Evolutionary conservation across 345 rosid species (phyloP), one percentile per base, ranked within the genome.

Genomic region (Clausena lansium): DNA sequence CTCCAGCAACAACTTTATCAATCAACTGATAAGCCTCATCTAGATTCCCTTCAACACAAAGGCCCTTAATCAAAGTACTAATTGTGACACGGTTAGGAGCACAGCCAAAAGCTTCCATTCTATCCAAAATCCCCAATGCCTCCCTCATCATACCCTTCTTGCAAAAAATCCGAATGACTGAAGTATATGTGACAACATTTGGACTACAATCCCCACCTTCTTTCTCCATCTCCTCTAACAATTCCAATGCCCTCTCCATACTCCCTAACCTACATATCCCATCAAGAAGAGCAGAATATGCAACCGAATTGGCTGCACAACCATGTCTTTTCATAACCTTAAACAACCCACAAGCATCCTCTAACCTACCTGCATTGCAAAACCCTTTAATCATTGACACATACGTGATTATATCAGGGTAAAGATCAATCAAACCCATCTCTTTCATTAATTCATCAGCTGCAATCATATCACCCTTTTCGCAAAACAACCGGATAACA

Each of bases 181-280:
- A 81, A 22, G 96, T 93, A 73, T 91, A 92, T 2, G 97, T 89
- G 71, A 92, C 84, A 35, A 83, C 84, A 85, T 90, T 92, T 3
- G 98, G 94, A 78, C 80, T 81, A 76, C 89, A 86, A 33, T 78
- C 84, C 78, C 87, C 80, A 0, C 84, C 95, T 70, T 81, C 87
- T 76, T 87, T 90, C 88, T 93, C 98, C 98, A 89, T 91, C 70
- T 86, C 89, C 27, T 54, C 83, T 65, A 93, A 83, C 83, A 93
- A 78, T 78, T 88, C 94, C 69, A 92, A 9, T 33, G 86, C 93
- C 84, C 70, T 77, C 72, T 90, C 94, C 75, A 82, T 70, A 71
- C 78, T 84, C 24, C 92, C 96, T 63, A 76, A 80, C 87, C 81
- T 83, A 58, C 87, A 90, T 81, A 89, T 54, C 35, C 98, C 96